Conservation (phyloP, 192 early-diverging fungal species). For the Helicostylum pulchrum region DNA sequence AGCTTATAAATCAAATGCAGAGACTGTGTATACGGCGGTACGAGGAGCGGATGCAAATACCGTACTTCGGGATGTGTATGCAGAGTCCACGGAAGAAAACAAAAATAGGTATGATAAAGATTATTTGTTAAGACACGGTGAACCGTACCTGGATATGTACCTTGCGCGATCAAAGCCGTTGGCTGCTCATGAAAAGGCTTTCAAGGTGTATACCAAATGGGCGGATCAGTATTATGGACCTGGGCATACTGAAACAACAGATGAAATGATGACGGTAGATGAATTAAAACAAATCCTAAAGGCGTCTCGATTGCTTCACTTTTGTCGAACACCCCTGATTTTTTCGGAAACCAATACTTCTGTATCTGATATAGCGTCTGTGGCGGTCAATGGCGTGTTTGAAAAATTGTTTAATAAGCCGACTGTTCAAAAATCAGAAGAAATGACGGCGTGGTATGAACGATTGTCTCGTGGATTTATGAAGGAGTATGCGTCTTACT, state of each 20-base stretch:
- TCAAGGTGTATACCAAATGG: constrained; percentile 57
- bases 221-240: constrained; percentile 44
- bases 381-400: not conserved
- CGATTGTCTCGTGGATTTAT: constrained; percentile 47
- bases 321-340: constrained; percentile 53
- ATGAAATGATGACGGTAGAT: constrained; percentile 44
- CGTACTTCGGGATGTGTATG: constrained; percentile 30
- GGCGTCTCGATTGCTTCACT: constrained; percentile 55
- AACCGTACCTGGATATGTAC: constrained; percentile 50
- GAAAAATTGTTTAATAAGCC: constrained; percentile 14
- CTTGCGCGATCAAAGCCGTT: constrained; percentile 43
- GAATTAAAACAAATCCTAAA: constrained; percentile 52
- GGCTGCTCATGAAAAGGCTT: constrained; percentile 53
- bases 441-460: constrained; percentile 44
- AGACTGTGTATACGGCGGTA: constrained; percentile 32
- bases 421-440: constrained; percentile 19
- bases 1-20: constrained; percentile 4
- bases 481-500: constrained; percentile 52
- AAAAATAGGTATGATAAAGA: constrained; percentile 37
- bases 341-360: constrained; percentile 42
- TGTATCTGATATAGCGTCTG: not conserved
- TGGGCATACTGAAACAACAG: not conserved
- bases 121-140: constrained; percentile 49
- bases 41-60: constrained; percentile 30
- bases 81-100: constrained; percentile 22